Evolutionary conservation across 2,329 filamentous ascomycete genomes (phyloP).

Genomic region (Fusarium secorum): DNA sequence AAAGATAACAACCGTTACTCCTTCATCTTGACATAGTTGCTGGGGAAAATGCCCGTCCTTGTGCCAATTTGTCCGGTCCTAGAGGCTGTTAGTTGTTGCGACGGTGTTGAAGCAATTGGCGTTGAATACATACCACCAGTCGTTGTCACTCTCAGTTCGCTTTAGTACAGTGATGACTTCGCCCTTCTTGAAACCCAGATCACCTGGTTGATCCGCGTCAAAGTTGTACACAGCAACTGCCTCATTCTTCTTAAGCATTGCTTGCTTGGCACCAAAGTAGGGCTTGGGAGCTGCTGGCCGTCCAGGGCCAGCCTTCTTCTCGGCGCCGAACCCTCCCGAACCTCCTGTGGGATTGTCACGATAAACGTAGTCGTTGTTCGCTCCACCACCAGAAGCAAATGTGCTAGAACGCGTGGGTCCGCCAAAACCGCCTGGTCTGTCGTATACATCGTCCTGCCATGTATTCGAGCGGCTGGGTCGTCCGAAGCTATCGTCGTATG

Average conservation of each 20-base stretch:
- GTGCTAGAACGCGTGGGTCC: constrained; percentile 61
- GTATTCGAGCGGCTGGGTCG: constrained; percentile 70
- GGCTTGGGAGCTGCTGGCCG: constrained; percentile 91
- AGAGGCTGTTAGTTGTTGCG: constrained; percentile 2
- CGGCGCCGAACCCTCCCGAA: constrained; percentile 35
- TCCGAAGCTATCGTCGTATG: constrained; percentile 60
- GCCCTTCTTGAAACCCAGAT: constrained; percentile 96
- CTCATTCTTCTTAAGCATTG: constrained; percentile 73
- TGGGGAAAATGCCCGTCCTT: constrained; percentile 91
- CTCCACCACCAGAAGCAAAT: constrained; percentile 52
- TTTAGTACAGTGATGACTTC: constrained; percentile 95
- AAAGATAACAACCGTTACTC: constrained; percentile 48
- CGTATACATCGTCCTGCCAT: constrained; percentile 80
- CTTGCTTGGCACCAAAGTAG: constrained; percentile 70
- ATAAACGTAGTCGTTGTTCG: constrained; percentile 62
- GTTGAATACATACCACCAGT: constrained; percentile 79
- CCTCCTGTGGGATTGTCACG: constrained; percentile 52
- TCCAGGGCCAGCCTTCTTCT: constrained; percentile 67
- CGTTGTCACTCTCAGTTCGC: constrained; percentile 90
- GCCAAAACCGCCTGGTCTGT: constrained; percentile 58
- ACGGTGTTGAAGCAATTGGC: too few species aligned
- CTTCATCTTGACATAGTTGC: constrained; percentile 76
- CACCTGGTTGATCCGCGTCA: constrained; percentile 90
- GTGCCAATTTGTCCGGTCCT: constrained; percentile 90
- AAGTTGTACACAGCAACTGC: constrained; percentile 93